Percentiles rank a stretch among this genome's conserved stretches.
Evolutionary conservation across 805 yeast genomes (phyloP).

Genomic region (Dipodascopsis uninucleata): DNA sequence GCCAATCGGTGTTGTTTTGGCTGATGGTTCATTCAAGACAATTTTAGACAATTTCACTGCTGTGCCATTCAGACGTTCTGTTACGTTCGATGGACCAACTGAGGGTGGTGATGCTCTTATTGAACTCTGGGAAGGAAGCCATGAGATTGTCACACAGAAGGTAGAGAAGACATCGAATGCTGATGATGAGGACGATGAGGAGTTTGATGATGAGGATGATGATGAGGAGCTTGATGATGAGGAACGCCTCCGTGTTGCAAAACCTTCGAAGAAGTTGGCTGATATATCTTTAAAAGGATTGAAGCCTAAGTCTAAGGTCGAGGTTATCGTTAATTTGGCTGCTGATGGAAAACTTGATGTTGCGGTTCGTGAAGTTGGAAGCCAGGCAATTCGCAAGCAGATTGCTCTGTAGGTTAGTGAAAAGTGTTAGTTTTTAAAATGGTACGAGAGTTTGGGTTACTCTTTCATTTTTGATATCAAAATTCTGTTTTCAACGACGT

Average conservation of each 20-base stretch:
- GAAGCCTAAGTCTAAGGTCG: constrained; percentile 61
- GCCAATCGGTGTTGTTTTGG: constrained; percentile 79
- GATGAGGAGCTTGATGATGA: constrained; percentile 54
- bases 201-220: constrained; percentile 47
- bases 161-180: constrained; percentile 60
- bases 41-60: constrained; percentile 81
- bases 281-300: constrained; percentile 72
- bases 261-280: constrained; percentile 69
- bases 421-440: too few relatives aligned
- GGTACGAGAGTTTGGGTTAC: too few relatives aligned
- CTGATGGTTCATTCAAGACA: constrained; percentile 59
- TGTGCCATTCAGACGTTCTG: constrained; percentile 78
- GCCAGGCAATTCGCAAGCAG: constrained; percentile 24
- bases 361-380: constrained; percentile 44
- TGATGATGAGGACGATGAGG: constrained; percentile 48
- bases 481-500: too few relatives aligned
- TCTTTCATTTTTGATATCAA: too few relatives aligned
- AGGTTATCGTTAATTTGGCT: constrained; percentile 57
- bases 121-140: constrained; percentile 79
- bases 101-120: constrained; percentile 58
- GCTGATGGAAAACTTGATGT: constrained; percentile 62
- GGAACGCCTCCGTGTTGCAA: constrained; percentile 83
- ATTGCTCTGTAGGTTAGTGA: too few relatives aligned
- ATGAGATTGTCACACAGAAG: constrained; percentile 76
- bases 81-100: constrained; percentile 59